Base-by-base conservation (phyloP, 257 asterid genomes). In the Solanum dulcamara region DNA sequence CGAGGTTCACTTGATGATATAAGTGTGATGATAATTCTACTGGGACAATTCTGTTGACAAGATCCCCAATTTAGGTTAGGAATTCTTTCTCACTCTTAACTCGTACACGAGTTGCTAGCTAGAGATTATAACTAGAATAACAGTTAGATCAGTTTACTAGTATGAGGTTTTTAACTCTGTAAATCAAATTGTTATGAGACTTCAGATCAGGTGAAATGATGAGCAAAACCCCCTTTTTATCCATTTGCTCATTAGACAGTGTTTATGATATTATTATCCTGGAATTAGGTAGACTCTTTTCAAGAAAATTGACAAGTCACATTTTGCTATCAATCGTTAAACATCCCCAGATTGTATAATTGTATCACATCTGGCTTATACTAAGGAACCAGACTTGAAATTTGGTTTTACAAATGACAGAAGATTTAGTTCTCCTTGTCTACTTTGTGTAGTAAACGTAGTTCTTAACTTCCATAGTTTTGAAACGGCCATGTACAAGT, bases 1-100 rank as follows among this genome's bases (percentile, higher is more conserved):
- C 91, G 98, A 83, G 98, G 98, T 40, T 94, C 97, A 15, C 53
- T 86, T 70, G 98, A 95, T 86, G 98, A 95, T 81, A 88, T 90
- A 37, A 95, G 94, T 55, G 98, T 93, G 60, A 90, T 94, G 97
- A 83, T 95, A 55, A 81, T 95, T 86, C 93, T 84, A 57, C 51
- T 90, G 89, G 85, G 83, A n/a, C 88, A 44, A 80, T 88, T 87
- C 30, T 48, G 64, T 79, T 79, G 42, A 79, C 42, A 3, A 3
- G 44, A 44, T 48, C 10, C 64, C 42, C 42, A 17, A 17, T 48
- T 4, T 79, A 79, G 64, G 64, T 48, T 48, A 79, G 83, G 64
- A 48, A 77, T 46, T 77, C 62, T 28, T 46, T 46, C 83, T 77
- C 22, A 77, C 62, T n/a, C n/a, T n/a, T 46, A 9, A 28, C 83